Evolutionary conservation across 129 eudicot genomes (phyloP).

Genomic region (Apium graveolens): DNA sequence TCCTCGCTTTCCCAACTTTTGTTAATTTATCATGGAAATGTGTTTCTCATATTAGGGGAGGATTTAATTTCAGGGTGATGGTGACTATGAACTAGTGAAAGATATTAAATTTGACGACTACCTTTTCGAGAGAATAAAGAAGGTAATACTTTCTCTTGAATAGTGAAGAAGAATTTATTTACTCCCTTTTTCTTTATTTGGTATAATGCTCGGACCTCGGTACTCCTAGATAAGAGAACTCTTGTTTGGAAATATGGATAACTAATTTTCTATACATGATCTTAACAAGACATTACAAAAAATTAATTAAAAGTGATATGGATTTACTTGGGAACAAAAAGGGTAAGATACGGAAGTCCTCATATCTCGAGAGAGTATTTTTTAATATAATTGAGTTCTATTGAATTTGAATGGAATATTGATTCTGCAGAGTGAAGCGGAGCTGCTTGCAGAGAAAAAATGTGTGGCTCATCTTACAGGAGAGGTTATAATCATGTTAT

Average conservation of each 20-base stretch:
- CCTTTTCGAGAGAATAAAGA: conserved; percentile 64
- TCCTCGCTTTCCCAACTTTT: conserved; percentile 2
- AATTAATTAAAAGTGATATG: not conserved
- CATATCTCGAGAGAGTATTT: not conserved
- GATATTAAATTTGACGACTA: conserved; percentile 75
- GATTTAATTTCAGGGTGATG: conserved; percentile 60
- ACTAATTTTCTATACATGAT: not conserved
- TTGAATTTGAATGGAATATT: not conserved
- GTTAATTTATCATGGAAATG: not conserved
- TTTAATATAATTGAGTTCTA: not conserved
- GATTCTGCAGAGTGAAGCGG: conserved; percentile 65
- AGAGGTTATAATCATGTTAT: conserved; percentile 52
- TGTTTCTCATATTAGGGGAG: not conserved
- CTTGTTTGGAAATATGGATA: not conserved
- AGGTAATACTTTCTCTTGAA: conserved; percentile 27
- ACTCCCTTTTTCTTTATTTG: not conserved
- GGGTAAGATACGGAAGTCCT: not conserved
- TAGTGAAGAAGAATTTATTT: not conserved
- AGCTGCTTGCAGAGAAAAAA: conserved; percentile 81
- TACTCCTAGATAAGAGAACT: not conserved
- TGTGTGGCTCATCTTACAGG: conserved; percentile 96
- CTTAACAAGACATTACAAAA: not conserved
- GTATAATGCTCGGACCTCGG: not conserved
- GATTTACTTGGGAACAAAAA: not conserved
- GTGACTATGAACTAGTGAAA: conserved; percentile 92